Conservation (phyloP, 345 rosid genomes). For the Populus pruinosa region DNA sequence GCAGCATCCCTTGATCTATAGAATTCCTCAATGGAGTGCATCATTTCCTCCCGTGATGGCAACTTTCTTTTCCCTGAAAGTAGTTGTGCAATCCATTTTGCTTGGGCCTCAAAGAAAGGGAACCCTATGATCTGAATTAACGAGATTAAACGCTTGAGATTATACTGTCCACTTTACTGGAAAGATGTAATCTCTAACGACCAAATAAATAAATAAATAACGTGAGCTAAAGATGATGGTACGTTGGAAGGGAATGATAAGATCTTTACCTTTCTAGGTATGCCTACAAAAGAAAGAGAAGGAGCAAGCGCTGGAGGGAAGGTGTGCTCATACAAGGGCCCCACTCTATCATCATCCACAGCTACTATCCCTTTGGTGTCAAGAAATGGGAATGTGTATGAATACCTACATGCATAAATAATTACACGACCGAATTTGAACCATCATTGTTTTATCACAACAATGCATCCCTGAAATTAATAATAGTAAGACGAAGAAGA, state of each 20-base stretch:
- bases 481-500: background rate
- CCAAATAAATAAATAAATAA: background rate
- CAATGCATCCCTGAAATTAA: background rate
- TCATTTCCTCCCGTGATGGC: slow-evolving; percentile 76
- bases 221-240: no score
- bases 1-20: slow-evolving; percentile 61
- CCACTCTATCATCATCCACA: slow-evolving; percentile 91
- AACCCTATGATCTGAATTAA: no score
- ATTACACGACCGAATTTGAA: no score
- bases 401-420: slow-evolving; percentile 59
- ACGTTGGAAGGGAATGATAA: background rate
- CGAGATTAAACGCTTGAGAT: background rate
- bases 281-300: slow-evolving; percentile 79
- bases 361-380: slow-evolving; percentile 89
- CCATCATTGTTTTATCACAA: background rate
- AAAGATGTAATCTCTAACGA: background rate
- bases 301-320: slow-evolving; percentile 92
- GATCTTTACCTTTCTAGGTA: slow-evolving; percentile 72
- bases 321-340: slow-evolving; percentile 89
- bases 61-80: no score
- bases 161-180: background rate
- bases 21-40: slow-evolving; percentile 58
- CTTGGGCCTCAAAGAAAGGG: no score
- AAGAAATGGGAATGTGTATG: slow-evolving; percentile 85
- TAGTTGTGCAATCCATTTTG: no score